These are phyloP conservation scores for Ceratocystis eucalypticola DNA, from an alignment of 2,329 filamentous ascomycete genomes.

Conservation along the genomic window DNA sequence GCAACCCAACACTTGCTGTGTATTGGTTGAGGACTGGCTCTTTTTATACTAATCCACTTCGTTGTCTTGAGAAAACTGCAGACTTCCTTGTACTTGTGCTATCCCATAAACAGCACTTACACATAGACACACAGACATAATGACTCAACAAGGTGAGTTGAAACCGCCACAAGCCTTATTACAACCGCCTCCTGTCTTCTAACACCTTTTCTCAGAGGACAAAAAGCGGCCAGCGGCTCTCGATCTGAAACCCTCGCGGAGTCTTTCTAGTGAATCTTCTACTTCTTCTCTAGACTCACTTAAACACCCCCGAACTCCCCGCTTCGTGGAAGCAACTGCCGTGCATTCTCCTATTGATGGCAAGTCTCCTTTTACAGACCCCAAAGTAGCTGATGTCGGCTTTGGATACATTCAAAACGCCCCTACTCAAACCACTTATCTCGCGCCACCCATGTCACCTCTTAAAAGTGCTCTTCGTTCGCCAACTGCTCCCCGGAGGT, in stretches of 20 bases:
- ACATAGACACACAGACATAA: slow-evolving; percentile 20
- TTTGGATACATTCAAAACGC: slow-evolving; percentile 74
- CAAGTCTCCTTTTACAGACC: slow-evolving; percentile 45
- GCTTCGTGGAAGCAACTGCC: slow-evolving; percentile 69
- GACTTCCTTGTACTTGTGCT: background rate
- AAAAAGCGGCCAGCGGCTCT: slow-evolving; percentile 45
- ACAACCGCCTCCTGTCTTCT: slow-evolving; percentile 18
- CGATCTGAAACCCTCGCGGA: slow-evolving; percentile 36
- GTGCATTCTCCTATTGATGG: slow-evolving; percentile 62
- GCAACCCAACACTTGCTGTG: background rate
- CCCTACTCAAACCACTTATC: slow-evolving; percentile 31
- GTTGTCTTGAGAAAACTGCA: background rate
- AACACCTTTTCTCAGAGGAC: slow-evolving; percentile 31
- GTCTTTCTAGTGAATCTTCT: slow-evolving; percentile 37
- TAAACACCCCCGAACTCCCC: slow-evolving; percentile 58
- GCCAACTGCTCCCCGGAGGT: slow-evolving; percentile 61
- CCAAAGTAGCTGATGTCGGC: slow-evolving; percentile 67
- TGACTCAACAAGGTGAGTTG: slow-evolving; percentile 32
- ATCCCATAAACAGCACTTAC: background rate
- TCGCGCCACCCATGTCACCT: slow-evolving; percentile 57
- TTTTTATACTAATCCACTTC: background rate
- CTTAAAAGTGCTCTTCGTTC: slow-evolving; percentile 84
- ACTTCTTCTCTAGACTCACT: slow-evolving; percentile 41
- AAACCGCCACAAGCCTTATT: background rate
- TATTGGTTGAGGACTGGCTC: background rate